Percentiles rank a stretch among this genome's conserved stretches.
Evolutionary conservation across 2,329 filamentous ascomycete genomes (phyloP).

Genomic region (Beauveria scarabaeidicola): DNA sequence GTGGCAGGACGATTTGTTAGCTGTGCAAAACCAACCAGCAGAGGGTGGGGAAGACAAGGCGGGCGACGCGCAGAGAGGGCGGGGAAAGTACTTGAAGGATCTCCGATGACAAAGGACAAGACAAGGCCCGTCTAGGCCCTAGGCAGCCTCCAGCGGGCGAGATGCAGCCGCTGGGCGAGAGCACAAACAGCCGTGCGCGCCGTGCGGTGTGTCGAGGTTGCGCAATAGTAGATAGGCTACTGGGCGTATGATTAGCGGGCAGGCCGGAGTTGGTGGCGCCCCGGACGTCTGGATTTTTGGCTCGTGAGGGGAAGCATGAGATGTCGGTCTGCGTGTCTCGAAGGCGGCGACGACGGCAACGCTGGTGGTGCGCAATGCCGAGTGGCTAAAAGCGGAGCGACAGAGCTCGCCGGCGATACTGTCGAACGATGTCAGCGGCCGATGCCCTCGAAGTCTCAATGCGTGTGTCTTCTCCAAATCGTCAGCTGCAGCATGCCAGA

Average conservation of each 20-base stretch:
- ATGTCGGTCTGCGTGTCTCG: constrained; percentile 3
- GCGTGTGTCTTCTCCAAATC: constrained; percentile 8
- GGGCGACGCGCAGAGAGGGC: not conserved
- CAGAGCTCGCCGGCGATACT: not conserved
- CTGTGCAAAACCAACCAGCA: not conserved
- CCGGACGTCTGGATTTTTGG: not conserved
- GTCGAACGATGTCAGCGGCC: not conserved
- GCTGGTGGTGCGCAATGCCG: not conserved
- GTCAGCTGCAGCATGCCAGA: not conserved
- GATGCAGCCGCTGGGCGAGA: not conserved
- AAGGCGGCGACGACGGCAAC: not conserved
- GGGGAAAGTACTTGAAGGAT: constrained; percentile 1
- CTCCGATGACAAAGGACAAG: constrained; percentile 4
- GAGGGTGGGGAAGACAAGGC: not conserved
- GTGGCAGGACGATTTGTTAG: not conserved
- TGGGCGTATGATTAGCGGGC: not conserved
- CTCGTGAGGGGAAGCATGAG: constrained; percentile 10
- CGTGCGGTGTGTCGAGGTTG: not conserved
- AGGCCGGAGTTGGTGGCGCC: not conserved
- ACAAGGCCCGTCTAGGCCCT: not conserved
- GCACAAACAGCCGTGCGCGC: not conserved
- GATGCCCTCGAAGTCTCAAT: not conserved
- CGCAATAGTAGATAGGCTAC: not conserved
- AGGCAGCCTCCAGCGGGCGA: not conserved
- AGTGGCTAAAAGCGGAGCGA: not conserved